A percentile compares a stretch with the other conserved stretches of the same genome.
phyloP scores from a whole-genome alignment of 805 yeast genomes.

The Yamadazyma ubonensis region DNA sequence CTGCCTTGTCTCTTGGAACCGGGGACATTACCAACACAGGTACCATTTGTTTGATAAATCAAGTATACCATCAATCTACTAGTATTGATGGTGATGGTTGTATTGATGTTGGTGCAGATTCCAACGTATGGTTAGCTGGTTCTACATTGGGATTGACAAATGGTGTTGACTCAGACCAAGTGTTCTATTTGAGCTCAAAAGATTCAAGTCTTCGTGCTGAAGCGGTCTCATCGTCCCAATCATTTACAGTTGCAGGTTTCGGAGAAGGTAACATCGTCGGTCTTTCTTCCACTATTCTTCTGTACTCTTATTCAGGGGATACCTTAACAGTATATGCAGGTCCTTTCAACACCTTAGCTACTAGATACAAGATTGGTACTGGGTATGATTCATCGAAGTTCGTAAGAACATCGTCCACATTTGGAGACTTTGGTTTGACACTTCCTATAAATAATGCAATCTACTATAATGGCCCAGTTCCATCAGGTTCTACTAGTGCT shows the following conservation, averaged over 20 bases:
- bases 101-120: slow-evolving; percentile 19
- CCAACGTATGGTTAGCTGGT: slow-evolving; percentile 17
- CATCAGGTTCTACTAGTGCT: slow-evolving; percentile 13
- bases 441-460: slow-evolving; percentile 13
- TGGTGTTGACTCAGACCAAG: slow-evolving; percentile 17
- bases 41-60: slow-evolving; percentile 26
- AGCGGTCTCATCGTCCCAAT: slow-evolving; percentile 16
- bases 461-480: slow-evolving; percentile 15
- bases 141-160: slow-evolving; percentile 6
- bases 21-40: slow-evolving; percentile 24
- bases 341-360: slow-evolving; percentile 5
- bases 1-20: slow-evolving; percentile 7
- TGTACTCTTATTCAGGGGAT: slow-evolving; percentile 18
- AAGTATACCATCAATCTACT: slow-evolving; percentile 22
- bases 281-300: slow-evolving; percentile 11
- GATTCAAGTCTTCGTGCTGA: slow-evolving; percentile 19
- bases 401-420: slow-evolving; percentile 9
- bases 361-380: slow-evolving; percentile 19
- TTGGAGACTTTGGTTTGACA: slow-evolving; percentile 14
- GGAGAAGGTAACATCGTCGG: slow-evolving; percentile 25
- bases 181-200: slow-evolving; percentile 19
- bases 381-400: slow-evolving; percentile 17
- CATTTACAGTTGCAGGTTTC: slow-evolving; percentile 24
- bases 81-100: slow-evolving; percentile 26
- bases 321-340: slow-evolving; percentile 18